Conservation (phyloP, 306 rosid species). For the Fragaria iinumae region DNA sequence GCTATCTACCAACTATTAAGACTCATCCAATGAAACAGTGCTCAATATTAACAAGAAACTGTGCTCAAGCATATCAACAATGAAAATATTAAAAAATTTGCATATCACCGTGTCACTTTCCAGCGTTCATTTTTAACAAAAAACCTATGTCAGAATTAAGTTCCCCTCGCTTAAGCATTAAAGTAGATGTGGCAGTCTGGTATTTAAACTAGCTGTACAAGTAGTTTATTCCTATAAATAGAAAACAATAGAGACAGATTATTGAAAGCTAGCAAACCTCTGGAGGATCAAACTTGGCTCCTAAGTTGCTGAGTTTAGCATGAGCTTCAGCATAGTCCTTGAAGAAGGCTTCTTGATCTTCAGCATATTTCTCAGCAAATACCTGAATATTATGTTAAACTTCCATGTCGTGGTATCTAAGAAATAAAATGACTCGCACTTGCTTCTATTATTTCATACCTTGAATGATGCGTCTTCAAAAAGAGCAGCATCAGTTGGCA, state of each 20-base stretch:
- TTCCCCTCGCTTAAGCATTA: constrained; percentile 12
- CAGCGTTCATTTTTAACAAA: background rate
- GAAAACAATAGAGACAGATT: background rate
- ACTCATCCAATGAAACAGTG: background rate
- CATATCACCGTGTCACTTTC: background rate
- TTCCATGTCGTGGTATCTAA: background rate
- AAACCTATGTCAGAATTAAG: background rate
- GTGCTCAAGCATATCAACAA: background rate
- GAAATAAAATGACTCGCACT: background rate
- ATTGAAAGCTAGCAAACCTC: constrained; percentile 58
- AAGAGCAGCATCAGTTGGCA: constrained; percentile 95
- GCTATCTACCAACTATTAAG: background rate
- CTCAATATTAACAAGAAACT: background rate
- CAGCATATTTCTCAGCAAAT: constrained; percentile 89
- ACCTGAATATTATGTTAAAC: constrained; percentile 44
- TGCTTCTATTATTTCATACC: constrained; percentile 39
- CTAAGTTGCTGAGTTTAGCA: constrained; percentile 92
- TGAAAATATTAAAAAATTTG: background rate
- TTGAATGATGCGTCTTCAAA: constrained; percentile 92
- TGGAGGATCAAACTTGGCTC: constrained; percentile 94
- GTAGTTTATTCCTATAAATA: background rate
- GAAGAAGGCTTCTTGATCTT: constrained; percentile 85
- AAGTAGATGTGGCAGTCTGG: background rate
- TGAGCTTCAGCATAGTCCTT: constrained; percentile 98
- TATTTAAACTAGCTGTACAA: background rate